A percentile compares a stretch with the other conserved stretches of the same genome.
phyloP scores from a whole-genome alignment of 257 asterid genomes.

The Galeopsis tetrahit region DNA sequence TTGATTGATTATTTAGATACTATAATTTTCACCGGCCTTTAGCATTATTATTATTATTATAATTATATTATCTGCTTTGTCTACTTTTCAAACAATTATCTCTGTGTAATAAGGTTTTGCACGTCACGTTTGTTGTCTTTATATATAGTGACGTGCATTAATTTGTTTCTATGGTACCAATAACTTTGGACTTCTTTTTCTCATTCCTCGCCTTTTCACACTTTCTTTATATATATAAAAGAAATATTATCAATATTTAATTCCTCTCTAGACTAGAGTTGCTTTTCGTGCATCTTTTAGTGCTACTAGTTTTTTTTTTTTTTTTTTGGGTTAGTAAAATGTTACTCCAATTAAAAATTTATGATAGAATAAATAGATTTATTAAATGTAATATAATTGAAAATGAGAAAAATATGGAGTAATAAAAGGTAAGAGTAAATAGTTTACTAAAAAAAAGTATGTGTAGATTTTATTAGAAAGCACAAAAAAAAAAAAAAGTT shows the following conservation, averaged over 20 bases:
- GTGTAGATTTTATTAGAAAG: too few relatives aligned
- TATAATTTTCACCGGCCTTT: too few relatives aligned
- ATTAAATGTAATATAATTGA: too few relatives aligned
- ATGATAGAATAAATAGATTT: too few relatives aligned
- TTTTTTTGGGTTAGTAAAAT: too few relatives aligned
- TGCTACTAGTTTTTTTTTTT: background rate
- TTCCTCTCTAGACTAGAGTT: background rate
- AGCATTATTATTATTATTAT: background rate
- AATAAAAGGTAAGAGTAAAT: too few relatives aligned
- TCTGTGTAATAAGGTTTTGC: background rate
- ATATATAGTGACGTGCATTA: background rate
- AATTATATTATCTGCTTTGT: background rate
- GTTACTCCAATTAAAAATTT: too few relatives aligned
- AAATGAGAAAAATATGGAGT: too few relatives aligned
- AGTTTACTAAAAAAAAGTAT: too few relatives aligned
- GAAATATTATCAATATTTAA: background rate
- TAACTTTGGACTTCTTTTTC: background rate
- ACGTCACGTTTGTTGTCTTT: background rate
- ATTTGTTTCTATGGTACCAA: background rate
- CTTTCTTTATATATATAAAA: background rate
- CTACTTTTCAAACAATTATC: background rate
- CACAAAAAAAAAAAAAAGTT: too few relatives aligned
- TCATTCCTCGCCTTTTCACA: background rate
- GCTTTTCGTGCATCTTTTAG: background rate
- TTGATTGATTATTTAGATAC: slow-evolving; percentile 20